Evolutionary conservation across 192 early-diverging fungal genomes (phyloP), one percentile per base, ranked within the genome.

Genomic region (Backusella circina): DNA sequence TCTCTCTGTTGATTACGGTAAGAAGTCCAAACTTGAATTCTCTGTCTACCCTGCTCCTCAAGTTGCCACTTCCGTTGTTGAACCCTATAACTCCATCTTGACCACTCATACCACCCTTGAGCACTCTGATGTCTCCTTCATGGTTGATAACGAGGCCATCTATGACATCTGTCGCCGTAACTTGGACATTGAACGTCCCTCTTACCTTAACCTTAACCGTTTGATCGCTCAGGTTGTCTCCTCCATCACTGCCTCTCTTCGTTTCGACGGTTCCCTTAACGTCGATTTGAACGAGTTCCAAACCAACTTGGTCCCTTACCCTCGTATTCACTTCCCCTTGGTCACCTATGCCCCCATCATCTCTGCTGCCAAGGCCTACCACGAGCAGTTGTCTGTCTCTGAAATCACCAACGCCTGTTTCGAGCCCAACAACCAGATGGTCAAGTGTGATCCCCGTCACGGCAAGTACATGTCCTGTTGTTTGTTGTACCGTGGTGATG

Each of bases 261-360:
- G 94, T 71, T 95, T 95, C 87, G 93, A 93, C 41, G 96, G 96
- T 38, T 93, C 94, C 83, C 90, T 97, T 79, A 98, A 99, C 81
- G 94, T 95, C 76, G 97, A 99, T 80, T 86, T 99, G 83, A 92
- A 95, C 83, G 96, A 99, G 88, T 91, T 99, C 79, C 94, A 95
- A 30, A 95, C 96, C 76, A 82, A 82, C 65, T 72, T 91, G 90
- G 95, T 97, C 70, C 98, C 98, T 65, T 98, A 97, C 89, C 96
- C 97, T 73, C 98, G 98, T 91, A 92, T 99, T 71, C 97, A 99
- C 88, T 99, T 99, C 90, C 94, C 97, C 86, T 92, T 97, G 91
- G 93, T 96, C 37, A 95, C 95, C 47, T 95, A 95, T 82, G 97
- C 97, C 51, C 97, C 98, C 37, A 88, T 99, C 78, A 96, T 94